Conservation (phyloP, 176 grass and related monocot species). For the Aechmea fasciata region DNA sequence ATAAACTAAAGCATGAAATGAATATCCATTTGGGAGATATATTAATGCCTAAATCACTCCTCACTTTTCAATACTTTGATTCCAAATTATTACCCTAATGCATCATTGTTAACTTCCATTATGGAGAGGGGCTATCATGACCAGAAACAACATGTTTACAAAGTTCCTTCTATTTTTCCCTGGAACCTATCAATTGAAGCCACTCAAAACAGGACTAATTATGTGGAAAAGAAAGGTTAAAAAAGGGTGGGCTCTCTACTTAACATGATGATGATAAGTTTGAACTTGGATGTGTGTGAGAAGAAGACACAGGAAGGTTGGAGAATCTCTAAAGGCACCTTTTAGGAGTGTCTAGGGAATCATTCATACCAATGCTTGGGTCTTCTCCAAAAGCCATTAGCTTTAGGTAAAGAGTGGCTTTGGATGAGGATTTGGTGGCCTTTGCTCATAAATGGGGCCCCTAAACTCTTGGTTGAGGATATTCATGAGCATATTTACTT, state of each 20-base stretch:
- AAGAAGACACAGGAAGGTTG: not conserved
- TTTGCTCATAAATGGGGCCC: not conserved
- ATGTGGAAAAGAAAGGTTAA: not conserved
- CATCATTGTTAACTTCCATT: too few species aligned
- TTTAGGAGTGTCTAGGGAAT: slow-evolving; percentile 2
- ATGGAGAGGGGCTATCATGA: too few species aligned
- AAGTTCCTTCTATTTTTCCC: too few species aligned
- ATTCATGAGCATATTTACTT: not conserved
- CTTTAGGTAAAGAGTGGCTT: not conserved
- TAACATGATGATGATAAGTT: not conserved
- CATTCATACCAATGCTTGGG: not conserved
- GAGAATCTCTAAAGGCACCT: not conserved
- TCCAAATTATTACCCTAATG: too few species aligned
- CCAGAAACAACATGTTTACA: too few species aligned
- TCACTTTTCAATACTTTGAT: too few species aligned
- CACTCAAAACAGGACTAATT: too few species aligned
- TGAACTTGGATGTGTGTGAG: not conserved
- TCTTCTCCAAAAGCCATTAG: not conserved
- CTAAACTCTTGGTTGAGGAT: not conserved
- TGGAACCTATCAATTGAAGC: too few species aligned
- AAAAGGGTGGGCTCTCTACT: not conserved
- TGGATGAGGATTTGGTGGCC: slow-evolving; percentile 4
- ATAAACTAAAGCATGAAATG: too few species aligned
- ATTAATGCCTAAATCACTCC: too few species aligned
- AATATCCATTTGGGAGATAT: too few species aligned